Evolutionary conservation across 139 green algal species (phyloP), one percentile per base, ranked within the genome.

Genomic region (Chlamydomonas sp.): DNA sequence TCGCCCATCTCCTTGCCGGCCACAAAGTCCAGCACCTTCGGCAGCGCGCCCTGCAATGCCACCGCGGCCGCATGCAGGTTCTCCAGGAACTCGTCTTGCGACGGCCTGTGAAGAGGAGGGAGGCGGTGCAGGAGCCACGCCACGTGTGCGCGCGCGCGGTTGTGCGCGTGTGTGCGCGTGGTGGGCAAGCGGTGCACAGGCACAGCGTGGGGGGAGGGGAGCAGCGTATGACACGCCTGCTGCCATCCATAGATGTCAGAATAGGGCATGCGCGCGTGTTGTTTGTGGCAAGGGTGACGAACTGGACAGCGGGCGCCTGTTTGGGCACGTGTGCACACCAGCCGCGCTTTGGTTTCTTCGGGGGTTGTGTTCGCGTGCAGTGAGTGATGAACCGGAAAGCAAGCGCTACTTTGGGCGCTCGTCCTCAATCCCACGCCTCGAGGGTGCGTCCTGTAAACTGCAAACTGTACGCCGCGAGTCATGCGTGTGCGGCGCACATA

Each of bases 51-150:
- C 71, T 97, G 82, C 71, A 99, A 79, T 16, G 89, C 79, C 5
- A 76, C 70, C 0, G 91, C 90, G 10, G 94, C 91, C 3, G 73
- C 72, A 24, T 78, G 65, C 43, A 99, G 78, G 79, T 99, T 99
- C 66, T 96, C 91, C 65, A 99, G 43, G 54, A 99, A 99, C 81
- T 99, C 89, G 20, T 96, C 88, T 50, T 88, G 57, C 0, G 79
- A 67, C 5, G 84, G 63, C 13, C 37, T 66, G 59, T 48, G 59
- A 13, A 48, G 63, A 34, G 5, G 13, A 22, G 31, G 50, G 50
- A n/a, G n/a, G n/a, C n/a, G 8, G 24, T 61, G 24, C 5, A 61
- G 13, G 31, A 61, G 13, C 16, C 29, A 61, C n/a, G n/a, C n/a
- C n/a, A n/a, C n/a, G n/a, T n/a, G n/a, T n/a, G n/a, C n/a, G n/a